Percentiles rank a stretch among this genome's conserved stretches.
Evolutionary conservation across 129 eudicot species (phyloP).

Genomic region (Helianthus tuberosus): DNA sequence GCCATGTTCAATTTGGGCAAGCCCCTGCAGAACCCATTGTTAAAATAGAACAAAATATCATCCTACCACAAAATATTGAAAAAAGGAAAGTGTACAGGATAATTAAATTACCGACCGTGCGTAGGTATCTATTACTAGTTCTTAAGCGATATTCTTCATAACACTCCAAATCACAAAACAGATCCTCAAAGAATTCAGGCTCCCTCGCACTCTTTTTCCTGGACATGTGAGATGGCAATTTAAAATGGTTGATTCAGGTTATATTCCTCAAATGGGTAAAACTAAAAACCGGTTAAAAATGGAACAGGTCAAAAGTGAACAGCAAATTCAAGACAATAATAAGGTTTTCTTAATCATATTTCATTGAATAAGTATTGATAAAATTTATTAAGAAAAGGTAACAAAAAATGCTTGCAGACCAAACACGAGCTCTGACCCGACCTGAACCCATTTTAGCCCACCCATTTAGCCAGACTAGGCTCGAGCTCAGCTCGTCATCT

Average conservation of each 20-base stretch:
- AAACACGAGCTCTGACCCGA: not conserved
- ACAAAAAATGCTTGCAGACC: not conserved
- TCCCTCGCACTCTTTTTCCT: constrained; percentile 72
- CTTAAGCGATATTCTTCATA: constrained; percentile 73
- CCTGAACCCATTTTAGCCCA: not conserved
- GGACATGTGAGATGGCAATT: constrained; percentile 18
- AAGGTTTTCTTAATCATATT: not conserved
- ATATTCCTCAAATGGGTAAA: not conserved
- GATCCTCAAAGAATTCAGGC: constrained; percentile 91
- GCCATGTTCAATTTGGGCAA: constrained; percentile 84
- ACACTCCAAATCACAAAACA: constrained; percentile 78
- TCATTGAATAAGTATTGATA: not conserved
- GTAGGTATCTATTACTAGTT: constrained; percentile 78
- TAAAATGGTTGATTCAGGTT: constrained; percentile 4
- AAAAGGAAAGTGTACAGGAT: not conserved
- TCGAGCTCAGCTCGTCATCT: too few relatives aligned
- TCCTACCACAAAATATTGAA: not conserved
- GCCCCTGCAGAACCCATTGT: constrained; percentile 51
- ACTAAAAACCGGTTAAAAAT: not conserved
- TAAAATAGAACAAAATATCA: constrained; percentile 3
- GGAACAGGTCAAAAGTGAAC: not conserved
- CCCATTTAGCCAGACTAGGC: not conserved
- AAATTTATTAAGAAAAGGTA: not conserved
- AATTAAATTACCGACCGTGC: constrained; percentile 54
- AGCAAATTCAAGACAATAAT: not conserved